Evolutionary conservation across 1,284 basidiomycete genomes (phyloP).

Genomic region (Thelephora terrestris): DNA sequence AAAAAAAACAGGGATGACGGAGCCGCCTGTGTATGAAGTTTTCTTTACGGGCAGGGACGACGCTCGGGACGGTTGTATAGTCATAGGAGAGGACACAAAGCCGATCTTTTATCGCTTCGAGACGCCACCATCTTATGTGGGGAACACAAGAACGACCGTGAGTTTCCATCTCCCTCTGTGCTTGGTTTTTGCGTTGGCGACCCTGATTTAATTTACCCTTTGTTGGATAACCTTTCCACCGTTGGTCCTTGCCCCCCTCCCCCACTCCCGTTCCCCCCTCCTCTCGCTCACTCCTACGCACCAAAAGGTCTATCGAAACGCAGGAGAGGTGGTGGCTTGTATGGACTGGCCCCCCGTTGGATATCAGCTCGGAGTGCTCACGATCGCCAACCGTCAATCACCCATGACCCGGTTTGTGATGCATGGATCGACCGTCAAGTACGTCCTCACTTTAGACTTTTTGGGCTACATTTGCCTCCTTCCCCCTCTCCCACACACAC

Average conservation of each 20-base stretch:
- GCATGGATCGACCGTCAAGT: constrained; percentile 41
- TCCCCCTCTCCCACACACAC: too few species aligned
- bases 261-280: constrained; percentile 1
- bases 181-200: too few species aligned
- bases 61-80: constrained; percentile 49
- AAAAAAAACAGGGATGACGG: not conserved
- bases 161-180: constrained; percentile 16
- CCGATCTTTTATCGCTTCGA: constrained; percentile 59
- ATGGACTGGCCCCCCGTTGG: constrained; percentile 47
- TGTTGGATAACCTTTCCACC: constrained; percentile 1
- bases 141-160: constrained; percentile 41
- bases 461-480: too few species aligned
- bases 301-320: constrained; percentile 30
- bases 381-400: constrained; percentile 40
- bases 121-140: constrained; percentile 25
- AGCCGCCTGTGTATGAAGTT: constrained; percentile 30
- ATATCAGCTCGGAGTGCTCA: constrained; percentile 45
- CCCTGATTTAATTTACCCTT: not conserved
- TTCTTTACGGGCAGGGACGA: constrained; percentile 62
- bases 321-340: constrained; percentile 42
- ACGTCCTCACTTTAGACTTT: constrained; percentile 9
- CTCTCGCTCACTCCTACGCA: not conserved
- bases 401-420: constrained; percentile 56
- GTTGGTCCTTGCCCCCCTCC: not conserved
- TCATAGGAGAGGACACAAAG: constrained; percentile 46